A percentile compares a stretch with the other conserved stretches of the same genome.
Conservation (phyloP, 2,329 filamentous ascomycete genomes). For the Sclerotinia minor region DNA sequence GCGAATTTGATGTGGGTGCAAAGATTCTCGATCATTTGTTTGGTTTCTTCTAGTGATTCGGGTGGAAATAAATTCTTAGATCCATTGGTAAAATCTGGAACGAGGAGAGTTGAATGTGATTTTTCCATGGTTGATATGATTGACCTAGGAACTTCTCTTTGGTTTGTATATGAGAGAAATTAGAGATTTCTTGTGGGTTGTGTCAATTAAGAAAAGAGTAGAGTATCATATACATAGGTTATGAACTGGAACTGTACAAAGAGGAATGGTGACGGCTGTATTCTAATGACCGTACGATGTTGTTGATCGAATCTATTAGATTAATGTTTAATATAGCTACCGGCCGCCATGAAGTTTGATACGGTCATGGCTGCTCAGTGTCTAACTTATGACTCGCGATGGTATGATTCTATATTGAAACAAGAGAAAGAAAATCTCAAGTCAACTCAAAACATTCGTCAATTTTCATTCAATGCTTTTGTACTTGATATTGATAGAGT, state of each 20-base stretch:
- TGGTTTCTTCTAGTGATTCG: not conserved
- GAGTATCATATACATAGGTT: not conserved
- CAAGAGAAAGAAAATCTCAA: not conserved
- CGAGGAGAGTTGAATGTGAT: not conserved
- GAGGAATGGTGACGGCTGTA: not conserved
- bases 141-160: not conserved
- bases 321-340: not conserved
- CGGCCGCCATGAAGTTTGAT: not conserved
- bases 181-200: not conserved
- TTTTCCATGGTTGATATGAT: not conserved
- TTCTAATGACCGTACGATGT: not conserved
- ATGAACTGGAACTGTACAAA: not conserved
- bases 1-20: not conserved
- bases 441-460: not conserved
- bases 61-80: conserved; percentile 4
- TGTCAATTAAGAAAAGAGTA: not conserved
- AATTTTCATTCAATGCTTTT: no score
- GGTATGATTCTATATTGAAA: not conserved
- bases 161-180: not conserved
- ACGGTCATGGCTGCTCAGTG: not conserved
- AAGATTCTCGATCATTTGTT: not conserved
- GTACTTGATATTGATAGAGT: no score
- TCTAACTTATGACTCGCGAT: not conserved
- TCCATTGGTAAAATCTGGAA: not conserved
- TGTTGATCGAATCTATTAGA: not conserved